Base-by-base conservation (phyloP, 208 protist genomes). In the Phytomonas sp. region DNA sequence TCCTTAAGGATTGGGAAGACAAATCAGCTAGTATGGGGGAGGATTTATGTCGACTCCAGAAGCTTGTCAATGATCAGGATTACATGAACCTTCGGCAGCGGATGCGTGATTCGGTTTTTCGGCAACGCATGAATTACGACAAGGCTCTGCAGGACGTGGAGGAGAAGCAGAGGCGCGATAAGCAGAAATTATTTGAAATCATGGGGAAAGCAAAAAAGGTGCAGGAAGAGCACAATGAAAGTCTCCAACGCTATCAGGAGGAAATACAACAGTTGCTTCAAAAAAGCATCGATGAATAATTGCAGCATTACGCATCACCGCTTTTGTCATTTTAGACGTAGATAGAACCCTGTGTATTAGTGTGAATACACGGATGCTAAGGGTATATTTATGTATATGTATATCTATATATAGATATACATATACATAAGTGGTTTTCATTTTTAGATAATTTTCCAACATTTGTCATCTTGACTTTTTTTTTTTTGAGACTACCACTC, bases 1-100 rank as follows among this genome's bases (percentile, higher is more conserved):
- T 94, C 14, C 66, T 94, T 29, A 69, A 65, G 5, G 83, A 86
- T 63, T 92, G 81, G 83, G 83, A 91, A 36, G 83, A 72, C 69
- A 89, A 86, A 66, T 86, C 88, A 0, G 70, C 80, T 0, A 63
- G 59, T 7, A 76, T 89, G 64, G 83, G 89, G 42, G 75, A 77
- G 1, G 76, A 87, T 40, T 71, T 91, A 72, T 74, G 77, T 67
- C 80, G 86, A 69, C 75, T 94, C 60, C 86, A 83, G 0, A 75
- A 71, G 0, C 60, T 90, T 6, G 62, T 94, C 12, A 81, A 90
- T 73, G 83, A 83, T 68, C 73, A 88, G 70, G 86, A 94, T 64
- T 87, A 90, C 73, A 74, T 91, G 42, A 85, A 79, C 72, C 80
- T 84, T 67, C 81, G 84, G 2, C 71, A 82, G 36, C 84, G 80